phyloP scores from a whole-genome alignment of 139 green algal species.

The Mychonastes homosphaera region DNA sequence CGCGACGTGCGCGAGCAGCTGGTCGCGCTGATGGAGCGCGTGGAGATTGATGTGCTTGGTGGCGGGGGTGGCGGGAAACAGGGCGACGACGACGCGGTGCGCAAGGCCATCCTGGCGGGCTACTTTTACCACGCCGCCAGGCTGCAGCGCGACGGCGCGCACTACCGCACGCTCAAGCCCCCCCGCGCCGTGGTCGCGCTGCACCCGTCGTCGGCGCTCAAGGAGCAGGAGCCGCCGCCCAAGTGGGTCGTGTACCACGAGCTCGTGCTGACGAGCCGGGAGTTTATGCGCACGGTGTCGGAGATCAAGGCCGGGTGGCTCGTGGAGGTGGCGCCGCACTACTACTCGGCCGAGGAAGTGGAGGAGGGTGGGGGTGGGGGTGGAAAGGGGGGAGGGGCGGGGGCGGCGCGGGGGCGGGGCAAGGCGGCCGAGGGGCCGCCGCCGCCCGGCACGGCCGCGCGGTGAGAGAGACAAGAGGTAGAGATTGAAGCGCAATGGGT shows the following conservation, averaged over 20 bases:
- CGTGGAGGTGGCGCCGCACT: conserved; percentile 94
- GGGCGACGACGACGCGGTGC: conserved; percentile 23
- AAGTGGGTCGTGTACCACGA: conserved; percentile 90
- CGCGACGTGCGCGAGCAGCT: conserved; percentile 95
- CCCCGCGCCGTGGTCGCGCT: conserved; percentile 78
- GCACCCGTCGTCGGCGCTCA: conserved; percentile 76
- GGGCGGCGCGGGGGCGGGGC: neutral
- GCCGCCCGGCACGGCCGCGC: no score
- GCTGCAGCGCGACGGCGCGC: conserved; percentile 75
- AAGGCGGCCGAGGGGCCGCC: no score
- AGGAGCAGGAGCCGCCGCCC: conserved; percentile 64
- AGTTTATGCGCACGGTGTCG: conserved; percentile 82
- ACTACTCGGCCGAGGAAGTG: conserved; percentile 69
- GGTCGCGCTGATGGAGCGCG: conserved; percentile 86
- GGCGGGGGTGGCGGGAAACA: neutral
- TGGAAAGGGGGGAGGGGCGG: conserved; percentile 1
- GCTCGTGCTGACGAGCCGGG: conserved; percentile 93
- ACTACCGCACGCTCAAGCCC: conserved; percentile 95
- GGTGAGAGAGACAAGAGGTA: conserved; percentile 15
- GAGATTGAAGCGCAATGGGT: neutral
- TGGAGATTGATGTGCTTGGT: conserved; percentile 70
- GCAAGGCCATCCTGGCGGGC: conserved; percentile 55
- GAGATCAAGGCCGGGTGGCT: conserved; percentile 96
- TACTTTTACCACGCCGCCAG: conserved; percentile 93
- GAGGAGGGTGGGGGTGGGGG: conserved; percentile 12